Evolutionary conservation across 106 monocot species (phyloP).

Genomic region (Allium cepa): DNA sequence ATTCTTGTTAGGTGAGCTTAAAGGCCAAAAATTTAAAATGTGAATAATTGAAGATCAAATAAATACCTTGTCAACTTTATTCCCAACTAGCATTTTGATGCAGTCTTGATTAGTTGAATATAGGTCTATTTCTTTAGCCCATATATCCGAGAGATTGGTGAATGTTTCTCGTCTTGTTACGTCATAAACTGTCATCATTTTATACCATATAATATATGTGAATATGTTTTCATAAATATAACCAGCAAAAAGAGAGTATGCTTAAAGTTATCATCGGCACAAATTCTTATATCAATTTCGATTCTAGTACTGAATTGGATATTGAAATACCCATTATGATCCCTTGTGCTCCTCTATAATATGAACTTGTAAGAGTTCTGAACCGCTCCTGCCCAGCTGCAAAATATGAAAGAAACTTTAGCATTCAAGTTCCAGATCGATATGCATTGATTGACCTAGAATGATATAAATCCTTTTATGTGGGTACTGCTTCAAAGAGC

Average conservation of each 20-base stretch:
- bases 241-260: too few species aligned
- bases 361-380: slow-evolving; percentile 84
- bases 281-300: too few species aligned
- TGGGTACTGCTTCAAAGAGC: too few species aligned
- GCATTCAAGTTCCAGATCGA: too few species aligned
- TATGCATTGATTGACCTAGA: too few species aligned
- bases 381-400: slow-evolving; percentile 98
- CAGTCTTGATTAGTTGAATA: slow-evolving; percentile 77
- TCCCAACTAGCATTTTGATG: slow-evolving; percentile 74
- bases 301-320: too few species aligned
- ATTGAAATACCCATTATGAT: slow-evolving; percentile 65
- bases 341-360: slow-evolving; percentile 89
- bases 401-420: neutral
- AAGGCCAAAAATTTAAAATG: neutral
- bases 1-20: neutral
- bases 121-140: slow-evolving; percentile 65
- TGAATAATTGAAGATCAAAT: neutral
- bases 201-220: too few species aligned
- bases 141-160: slow-evolving; percentile 56
- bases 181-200: slow-evolving; percentile 46
- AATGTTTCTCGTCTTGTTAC: slow-evolving; percentile 72
- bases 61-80: slow-evolving; percentile 74
- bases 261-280: too few species aligned
- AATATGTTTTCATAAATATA: too few species aligned
- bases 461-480: too few species aligned